Conservation (phyloP, 805 yeast species). For the Kregervanrija delftensis region DNA sequence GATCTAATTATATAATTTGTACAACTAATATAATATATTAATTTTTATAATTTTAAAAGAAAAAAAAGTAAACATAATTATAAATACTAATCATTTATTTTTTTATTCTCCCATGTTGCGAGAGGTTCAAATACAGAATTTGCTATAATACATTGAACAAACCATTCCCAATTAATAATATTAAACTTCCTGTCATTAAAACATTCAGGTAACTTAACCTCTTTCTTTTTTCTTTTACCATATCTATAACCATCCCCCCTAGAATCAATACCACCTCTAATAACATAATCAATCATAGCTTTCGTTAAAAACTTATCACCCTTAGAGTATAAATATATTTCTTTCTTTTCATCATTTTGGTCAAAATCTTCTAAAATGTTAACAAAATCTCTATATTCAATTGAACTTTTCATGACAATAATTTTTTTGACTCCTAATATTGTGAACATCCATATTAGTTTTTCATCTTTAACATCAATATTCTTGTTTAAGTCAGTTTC, state of each 20-base stretch:
- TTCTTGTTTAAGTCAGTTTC: neutral
- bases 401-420: neutral
- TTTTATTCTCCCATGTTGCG: too few species aligned
- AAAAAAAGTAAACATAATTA: too few species aligned
- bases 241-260: neutral
- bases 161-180: constrained; percentile 58
- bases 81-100: too few species aligned
- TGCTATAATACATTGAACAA: constrained; percentile 51
- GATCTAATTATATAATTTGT: too few species aligned
- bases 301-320: neutral
- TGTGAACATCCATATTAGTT: constrained; percentile 1
- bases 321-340: constrained; percentile 3
- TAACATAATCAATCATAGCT: neutral
- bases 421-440: neutral
- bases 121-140: constrained; percentile 10
- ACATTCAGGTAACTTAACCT: neutral
- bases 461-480: neutral
- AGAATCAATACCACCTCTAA: neutral
- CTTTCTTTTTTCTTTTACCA: neutral
- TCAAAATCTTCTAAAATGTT: neutral
- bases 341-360: too few species aligned
- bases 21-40: too few species aligned
- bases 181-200: constrained; percentile 12
- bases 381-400: neutral
- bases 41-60: too few species aligned